phyloP scores from a whole-genome alignment of 2,329 filamentous ascomycete genomes.

The Arthrobotrys sphaeroides region DNA sequence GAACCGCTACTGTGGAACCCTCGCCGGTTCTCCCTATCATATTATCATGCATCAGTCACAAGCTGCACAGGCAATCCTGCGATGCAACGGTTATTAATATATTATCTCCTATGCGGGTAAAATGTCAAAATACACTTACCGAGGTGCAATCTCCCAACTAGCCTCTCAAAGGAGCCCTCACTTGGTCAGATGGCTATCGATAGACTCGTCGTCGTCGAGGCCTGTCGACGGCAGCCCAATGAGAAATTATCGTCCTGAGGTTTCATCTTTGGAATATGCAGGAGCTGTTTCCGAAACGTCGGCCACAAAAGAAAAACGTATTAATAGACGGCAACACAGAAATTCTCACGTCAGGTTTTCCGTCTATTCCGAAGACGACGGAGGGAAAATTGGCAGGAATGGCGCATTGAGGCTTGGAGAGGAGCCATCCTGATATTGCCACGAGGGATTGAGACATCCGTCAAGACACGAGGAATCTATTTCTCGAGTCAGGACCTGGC shows the following conservation, averaged over 20 bases:
- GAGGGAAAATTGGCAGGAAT: conserved; percentile 18
- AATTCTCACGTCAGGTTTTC: not conserved
- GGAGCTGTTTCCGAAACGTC: conserved; percentile 34
- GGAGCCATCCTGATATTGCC: not conserved
- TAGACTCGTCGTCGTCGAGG: conserved; percentile 13
- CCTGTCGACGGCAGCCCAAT: not conserved
- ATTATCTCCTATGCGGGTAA: no score
- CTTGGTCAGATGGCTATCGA: conserved; percentile 50
- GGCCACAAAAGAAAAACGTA: conserved; percentile 28
- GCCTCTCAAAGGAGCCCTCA: conserved; percentile 5
- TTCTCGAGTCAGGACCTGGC: conserved; percentile 12
- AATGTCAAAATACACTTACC: conserved; percentile 23
- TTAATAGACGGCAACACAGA: conserved; percentile 45
- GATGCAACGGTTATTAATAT: no score
- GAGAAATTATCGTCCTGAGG: not conserved
- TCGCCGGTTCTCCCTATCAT: not conserved
- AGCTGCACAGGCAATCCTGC: no score
- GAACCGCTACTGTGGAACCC: not conserved
- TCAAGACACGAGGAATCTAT: conserved; percentile 1
- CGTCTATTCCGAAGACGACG: conserved; percentile 1
- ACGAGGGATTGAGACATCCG: conserved; percentile 49
- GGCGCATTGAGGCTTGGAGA: conserved; percentile 20
- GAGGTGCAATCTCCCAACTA: conserved; percentile 8
- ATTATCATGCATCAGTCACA: not conserved
- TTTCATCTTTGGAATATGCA: conserved; percentile 50